These are phyloP conservation scores for Rhodotorula diobovata DNA, from an alignment of 768 basidiomycete genomes.

Conservation along the genomic window DNA sequence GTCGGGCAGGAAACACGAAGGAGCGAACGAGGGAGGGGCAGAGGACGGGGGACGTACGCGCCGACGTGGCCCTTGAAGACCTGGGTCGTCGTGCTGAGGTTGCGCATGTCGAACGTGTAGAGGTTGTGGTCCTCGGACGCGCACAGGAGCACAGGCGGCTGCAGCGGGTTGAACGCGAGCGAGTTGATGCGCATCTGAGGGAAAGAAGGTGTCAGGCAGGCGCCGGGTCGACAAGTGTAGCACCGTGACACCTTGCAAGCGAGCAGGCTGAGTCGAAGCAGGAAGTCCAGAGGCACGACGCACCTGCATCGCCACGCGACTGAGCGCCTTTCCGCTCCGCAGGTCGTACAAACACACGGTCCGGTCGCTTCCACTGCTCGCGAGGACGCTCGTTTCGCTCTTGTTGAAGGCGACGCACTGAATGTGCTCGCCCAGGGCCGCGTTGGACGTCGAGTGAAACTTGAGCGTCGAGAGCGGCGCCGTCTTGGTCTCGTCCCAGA, in stretches of 20 bases:
- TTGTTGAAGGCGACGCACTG: conserved; percentile 85
- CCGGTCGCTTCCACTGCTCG: conserved; percentile 87
- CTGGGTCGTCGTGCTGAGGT: conserved; percentile 72
- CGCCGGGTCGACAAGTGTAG: no score
- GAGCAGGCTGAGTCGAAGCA: no score
- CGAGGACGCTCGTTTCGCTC: conserved; percentile 89
- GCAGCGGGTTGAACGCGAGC: conserved; percentile 91
- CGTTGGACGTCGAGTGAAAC: conserved; percentile 62
- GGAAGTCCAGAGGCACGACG: conserved; percentile 34
- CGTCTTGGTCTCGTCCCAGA: conserved; percentile 94
- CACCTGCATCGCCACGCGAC: conserved; percentile 83
- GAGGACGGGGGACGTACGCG: conserved; percentile 19
- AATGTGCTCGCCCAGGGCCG: conserved; percentile 81
- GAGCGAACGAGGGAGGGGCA: not conserved
- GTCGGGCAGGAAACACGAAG: not conserved
- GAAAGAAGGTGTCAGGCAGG: not conserved
- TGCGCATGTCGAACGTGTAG: conserved; percentile 93
- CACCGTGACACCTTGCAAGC: no score
- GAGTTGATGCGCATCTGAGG: conserved; percentile 77
- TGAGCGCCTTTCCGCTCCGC: conserved; percentile 90
- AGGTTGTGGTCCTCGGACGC: conserved; percentile 99
- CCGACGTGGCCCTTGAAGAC: conserved; percentile 95
- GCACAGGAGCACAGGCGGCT: conserved; percentile 82
- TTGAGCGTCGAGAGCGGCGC: conserved; percentile 38
- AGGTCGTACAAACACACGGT: conserved; percentile 96